Base-by-base conservation (phyloP, 2,329 filamentous ascomycete genomes). In the Sclerotinia trifoliorum region DNA sequence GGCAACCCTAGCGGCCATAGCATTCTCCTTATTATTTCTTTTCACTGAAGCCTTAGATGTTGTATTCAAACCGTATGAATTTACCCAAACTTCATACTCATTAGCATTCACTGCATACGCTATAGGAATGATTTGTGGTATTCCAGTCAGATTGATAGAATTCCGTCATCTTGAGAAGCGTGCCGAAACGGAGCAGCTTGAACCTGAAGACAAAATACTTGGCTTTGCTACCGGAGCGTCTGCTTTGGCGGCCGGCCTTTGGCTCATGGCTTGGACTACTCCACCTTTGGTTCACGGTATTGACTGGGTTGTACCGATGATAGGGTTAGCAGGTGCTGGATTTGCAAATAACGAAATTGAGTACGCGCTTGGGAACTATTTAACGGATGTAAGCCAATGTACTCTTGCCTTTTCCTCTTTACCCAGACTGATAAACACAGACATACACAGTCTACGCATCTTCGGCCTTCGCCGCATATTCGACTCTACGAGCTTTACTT, bases 311-410 rank as follows among this genome's bases (percentile, higher is more conserved):
- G 78, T 80, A 2, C 78, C 81, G 3, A 79, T 80, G 5, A 61
- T 80, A 0, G 77, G 80, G 0, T 77, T 84, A 2, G 73, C 81
- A 0, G 73, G 81, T 3, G 77, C 84, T 11, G 83, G 83, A 0
- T 85, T 81, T 73, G 80, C 81, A 0, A 72, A 81, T 32, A 83
- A 83, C 21, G 83, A 85, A 68, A 78, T 83, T 55, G 79, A 80
- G 24, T 79, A 69, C 55, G 71, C 71, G 3, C 72, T 83, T 0
- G 77, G 78, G 1, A 80, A 80, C 1, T 83, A 83, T 61, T 74
- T 83, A 13, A 77, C 80, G 0, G 82, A 83, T 71, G 64, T 60
- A 58, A 24, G 54, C 49, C n/a, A 3, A 8, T 10, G 24, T 42
- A 35, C 13, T 48, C 6, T 42, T 35, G 19, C 10, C 5, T n/a